Evolutionary conservation across 1,139 yeast species (phyloP).

Genomic region (Tardiomyces digboiensis): DNA sequence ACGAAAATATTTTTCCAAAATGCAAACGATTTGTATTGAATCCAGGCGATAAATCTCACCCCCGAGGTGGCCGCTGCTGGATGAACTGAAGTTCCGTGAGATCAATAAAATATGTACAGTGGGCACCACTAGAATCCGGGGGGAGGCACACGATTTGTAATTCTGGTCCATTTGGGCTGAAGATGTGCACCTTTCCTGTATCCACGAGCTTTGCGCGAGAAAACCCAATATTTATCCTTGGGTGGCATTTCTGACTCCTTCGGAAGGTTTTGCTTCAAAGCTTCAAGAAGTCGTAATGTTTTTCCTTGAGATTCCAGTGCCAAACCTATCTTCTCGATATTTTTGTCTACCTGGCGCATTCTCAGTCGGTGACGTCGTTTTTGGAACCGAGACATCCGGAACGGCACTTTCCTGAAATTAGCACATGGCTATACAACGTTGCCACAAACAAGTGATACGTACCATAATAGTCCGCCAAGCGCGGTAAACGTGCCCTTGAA

Average conservation of each 20-base stretch:
- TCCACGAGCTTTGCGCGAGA: constrained; percentile 60
- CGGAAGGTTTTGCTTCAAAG: constrained; percentile 52
- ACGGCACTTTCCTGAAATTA: constrained; percentile 43
- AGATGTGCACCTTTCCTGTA: constrained; percentile 83
- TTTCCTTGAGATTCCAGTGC: constrained; percentile 46
- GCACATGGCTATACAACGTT: too few species aligned
- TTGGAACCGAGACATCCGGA: constrained; percentile 72
- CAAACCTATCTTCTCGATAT: constrained; percentile 57
- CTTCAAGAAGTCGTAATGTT: constrained; percentile 43
- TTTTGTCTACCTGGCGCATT: constrained; percentile 71
- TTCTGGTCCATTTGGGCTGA: constrained; percentile 43
- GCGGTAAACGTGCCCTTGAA: constrained; percentile 55
- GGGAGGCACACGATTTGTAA: constrained; percentile 75
- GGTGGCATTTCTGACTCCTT: constrained; percentile 74
- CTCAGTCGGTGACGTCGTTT: constrained; percentile 79
- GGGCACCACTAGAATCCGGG: constrained; percentile 45
- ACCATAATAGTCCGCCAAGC: constrained; percentile 82
- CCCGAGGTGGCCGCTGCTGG: not conserved
- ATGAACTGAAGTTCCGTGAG: constrained; percentile 1
- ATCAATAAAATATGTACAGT: constrained; percentile 1
- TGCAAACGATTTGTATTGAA: too few species aligned
- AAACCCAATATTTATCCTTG: constrained; percentile 80
- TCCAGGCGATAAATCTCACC: constrained; percentile 2
- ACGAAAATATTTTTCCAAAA: too few species aligned
- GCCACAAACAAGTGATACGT: not conserved